Percentiles rank a stretch among this genome's conserved stretches.
These are phyloP conservation scores for Aspergillus uvarum DNA, from an alignment of 2,329 filamentous ascomycete species.

Conservation along the genomic window DNA sequence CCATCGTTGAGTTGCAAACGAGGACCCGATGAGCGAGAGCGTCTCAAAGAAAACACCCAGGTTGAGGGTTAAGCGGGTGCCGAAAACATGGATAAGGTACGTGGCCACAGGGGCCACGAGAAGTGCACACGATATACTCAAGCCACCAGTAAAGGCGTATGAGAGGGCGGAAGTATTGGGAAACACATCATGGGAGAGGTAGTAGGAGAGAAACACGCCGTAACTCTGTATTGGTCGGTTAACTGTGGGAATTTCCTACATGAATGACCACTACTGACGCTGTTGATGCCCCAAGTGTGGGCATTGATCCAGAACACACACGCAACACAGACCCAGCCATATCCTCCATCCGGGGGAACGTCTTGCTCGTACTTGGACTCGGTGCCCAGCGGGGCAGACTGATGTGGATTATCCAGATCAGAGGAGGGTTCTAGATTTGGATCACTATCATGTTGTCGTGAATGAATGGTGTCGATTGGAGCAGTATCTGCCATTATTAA, in stretches of 20 bases:
- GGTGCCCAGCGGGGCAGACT: conserved; percentile 14
- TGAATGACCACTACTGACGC: conserved; percentile 40
- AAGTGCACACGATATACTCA: conserved; percentile 59
- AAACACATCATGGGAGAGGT: conserved; percentile 56
- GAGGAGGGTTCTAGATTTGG: not conserved
- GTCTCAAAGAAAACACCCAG: conserved; percentile 58
- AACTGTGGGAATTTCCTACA: not conserved
- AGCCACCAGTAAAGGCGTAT: conserved; percentile 61
- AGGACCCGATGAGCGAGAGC: conserved; percentile 55
- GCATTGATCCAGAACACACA: conserved; percentile 61
- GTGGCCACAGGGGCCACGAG: conserved; percentile 59
- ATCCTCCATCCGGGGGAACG: conserved; percentile 55
- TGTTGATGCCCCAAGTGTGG: conserved; percentile 75
- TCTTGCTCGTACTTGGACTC: conserved; percentile 37
- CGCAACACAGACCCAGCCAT: conserved; percentile 62
- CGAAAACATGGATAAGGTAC: conserved; percentile 51
- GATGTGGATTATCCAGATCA: conserved; percentile 12
- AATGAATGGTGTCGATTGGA: conserved; percentile 32
- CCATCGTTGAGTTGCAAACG: conserved; percentile 58
- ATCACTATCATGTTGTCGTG: conserved; percentile 16
- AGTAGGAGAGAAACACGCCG: conserved; percentile 61
- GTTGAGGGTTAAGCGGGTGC: conserved; percentile 56
- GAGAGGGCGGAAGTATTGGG: conserved; percentile 55
- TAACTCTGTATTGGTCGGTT: conserved; percentile 35
- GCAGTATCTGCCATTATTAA: conserved; percentile 33